These are phyloP conservation scores for Phialophora chinensis DNA, from an alignment of 2,329 filamentous ascomycete species.

Conservation along the genomic window DNA sequence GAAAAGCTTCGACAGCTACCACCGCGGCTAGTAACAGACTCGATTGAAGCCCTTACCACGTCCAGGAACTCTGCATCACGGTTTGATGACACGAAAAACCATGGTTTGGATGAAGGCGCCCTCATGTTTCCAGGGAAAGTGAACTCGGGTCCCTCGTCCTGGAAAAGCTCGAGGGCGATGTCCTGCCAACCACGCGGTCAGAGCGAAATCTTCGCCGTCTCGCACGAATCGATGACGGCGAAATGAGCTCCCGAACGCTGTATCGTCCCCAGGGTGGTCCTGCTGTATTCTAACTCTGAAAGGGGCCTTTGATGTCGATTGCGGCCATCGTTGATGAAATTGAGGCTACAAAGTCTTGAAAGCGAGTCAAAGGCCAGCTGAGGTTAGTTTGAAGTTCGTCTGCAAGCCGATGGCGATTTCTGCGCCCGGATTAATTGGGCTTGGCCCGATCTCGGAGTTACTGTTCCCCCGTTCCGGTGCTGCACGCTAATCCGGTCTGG, in stretches of 20 bases:
- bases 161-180: conserved; percentile 9
- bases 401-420: conserved; percentile 19
- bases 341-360: conserved; percentile 14
- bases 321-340: conserved; percentile 10
- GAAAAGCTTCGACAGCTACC: conserved; percentile 25
- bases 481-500: background rate
- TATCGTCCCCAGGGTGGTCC: background rate
- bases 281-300: background rate
- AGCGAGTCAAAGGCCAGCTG: conserved; percentile 20
- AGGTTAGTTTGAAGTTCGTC: conserved; percentile 21
- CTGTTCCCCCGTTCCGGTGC: background rate
- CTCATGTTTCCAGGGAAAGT: conserved; percentile 26
- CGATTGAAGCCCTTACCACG: conserved; percentile 22
- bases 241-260: background rate
- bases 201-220: background rate
- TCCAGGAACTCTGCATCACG: conserved; percentile 30
- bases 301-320: background rate
- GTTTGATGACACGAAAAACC: conserved; percentile 26
- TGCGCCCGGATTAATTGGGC: conserved; percentile 14
- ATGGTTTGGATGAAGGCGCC: conserved; percentile 22
- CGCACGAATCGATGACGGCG: background rate
- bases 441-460: conserved; percentile 12
- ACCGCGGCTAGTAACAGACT: conserved; percentile 25
- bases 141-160: conserved; percentile 7
- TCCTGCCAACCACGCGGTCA: background rate